These are phyloP conservation scores for Zymoseptoria crescenta DNA, from an alignment of 2,329 filamentous ascomycete genomes.

Conservation along the genomic window DNA sequence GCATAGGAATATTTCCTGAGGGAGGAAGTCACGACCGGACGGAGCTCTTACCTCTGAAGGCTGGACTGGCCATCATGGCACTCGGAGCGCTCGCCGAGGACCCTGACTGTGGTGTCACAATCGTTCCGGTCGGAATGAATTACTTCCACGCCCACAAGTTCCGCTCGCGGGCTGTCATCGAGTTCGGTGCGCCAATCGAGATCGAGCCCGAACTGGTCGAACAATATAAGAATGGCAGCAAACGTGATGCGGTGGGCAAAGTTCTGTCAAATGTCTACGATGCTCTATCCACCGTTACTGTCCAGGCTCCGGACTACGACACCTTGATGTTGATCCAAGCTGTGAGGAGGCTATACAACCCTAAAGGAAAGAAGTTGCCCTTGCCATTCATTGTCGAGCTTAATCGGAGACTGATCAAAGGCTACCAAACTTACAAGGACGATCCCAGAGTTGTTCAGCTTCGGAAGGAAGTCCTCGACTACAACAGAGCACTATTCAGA, in stretches of 20 bases:
- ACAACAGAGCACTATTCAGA: slow-evolving; percentile 79
- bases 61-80: slow-evolving; percentile 96
- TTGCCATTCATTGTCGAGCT: slow-evolving; percentile 89
- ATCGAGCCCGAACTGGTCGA: slow-evolving; percentile 75
- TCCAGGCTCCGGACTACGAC: slow-evolving; percentile 88
- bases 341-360: slow-evolving; percentile 85
- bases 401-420: slow-evolving; percentile 81
- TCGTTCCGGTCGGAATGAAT: slow-evolving; percentile 97
- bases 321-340: slow-evolving; percentile 96
- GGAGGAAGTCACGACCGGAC: slow-evolving; percentile 93
- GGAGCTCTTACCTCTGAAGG: slow-evolving; percentile 85
- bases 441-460: slow-evolving; percentile 74
- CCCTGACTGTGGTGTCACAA: slow-evolving; percentile 81
- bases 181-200: slow-evolving; percentile 86
- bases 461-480: slow-evolving; percentile 67
- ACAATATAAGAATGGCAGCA: slow-evolving; percentile 74
- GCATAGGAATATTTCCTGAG: slow-evolving; percentile 94
- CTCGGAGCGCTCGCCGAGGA: slow-evolving; percentile 79
- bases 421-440: slow-evolving; percentile 87
- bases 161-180: slow-evolving; percentile 86
- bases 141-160: slow-evolving; percentile 99
- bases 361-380: slow-evolving; percentile 86
- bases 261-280: slow-evolving; percentile 83
- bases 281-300: slow-evolving; percentile 77
- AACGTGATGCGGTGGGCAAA: slow-evolving; percentile 77